Percentiles rank a stretch among this genome's conserved stretches.
Evolutionary conservation across 2,329 filamentous ascomycete genomes (phyloP).

Genomic region (Xylariaceae sp.): DNA sequence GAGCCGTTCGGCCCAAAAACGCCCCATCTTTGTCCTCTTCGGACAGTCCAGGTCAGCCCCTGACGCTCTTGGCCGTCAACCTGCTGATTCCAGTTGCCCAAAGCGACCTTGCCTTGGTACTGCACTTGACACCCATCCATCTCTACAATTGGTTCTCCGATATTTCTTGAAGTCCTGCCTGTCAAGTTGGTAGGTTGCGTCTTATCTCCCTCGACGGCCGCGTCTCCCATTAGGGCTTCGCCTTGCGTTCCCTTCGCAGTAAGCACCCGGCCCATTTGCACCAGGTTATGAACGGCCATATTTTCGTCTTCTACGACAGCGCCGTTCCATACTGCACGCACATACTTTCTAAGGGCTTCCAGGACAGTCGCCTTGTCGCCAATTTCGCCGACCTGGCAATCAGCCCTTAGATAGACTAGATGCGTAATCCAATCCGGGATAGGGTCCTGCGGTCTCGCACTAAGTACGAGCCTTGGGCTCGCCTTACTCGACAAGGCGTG

Average conservation of each 20-base stretch:
- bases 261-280: slow-evolving; percentile 48
- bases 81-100: slow-evolving; percentile 74
- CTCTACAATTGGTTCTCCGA: slow-evolving; percentile 71
- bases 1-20: slow-evolving; percentile 92
- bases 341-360: slow-evolving; percentile 46
- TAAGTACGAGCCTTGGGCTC: slow-evolving; percentile 69
- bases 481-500: slow-evolving; percentile 61
- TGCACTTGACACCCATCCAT: slow-evolving; percentile 80
- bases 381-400: slow-evolving; percentile 61
- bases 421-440: slow-evolving; percentile 91
- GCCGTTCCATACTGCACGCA: slow-evolving; percentile 44
- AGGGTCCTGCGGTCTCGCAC: slow-evolving; percentile 77
- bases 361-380: slow-evolving; percentile 64
- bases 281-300: slow-evolving; percentile 45
- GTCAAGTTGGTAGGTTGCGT: slow-evolving; percentile 11
- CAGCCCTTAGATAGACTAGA: slow-evolving; percentile 65
- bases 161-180: slow-evolving; percentile 15
- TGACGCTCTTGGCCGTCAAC: slow-evolving; percentile 45
- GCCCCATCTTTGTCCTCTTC: slow-evolving; percentile 81
- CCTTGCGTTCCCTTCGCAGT: slow-evolving; percentile 40
- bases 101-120: slow-evolving; percentile 71
- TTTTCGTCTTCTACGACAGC: slow-evolving; percentile 43
- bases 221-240: slow-evolving; percentile 33
- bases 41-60: slow-evolving; percentile 79
- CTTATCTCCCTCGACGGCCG: slow-evolving; percentile 23